Percentiles rank a stretch among this genome's conserved stretches.
phyloP scores from a whole-genome alignment of 2,329 filamentous ascomycete species.

The Macrophomina pseudophaseolina region DNA sequence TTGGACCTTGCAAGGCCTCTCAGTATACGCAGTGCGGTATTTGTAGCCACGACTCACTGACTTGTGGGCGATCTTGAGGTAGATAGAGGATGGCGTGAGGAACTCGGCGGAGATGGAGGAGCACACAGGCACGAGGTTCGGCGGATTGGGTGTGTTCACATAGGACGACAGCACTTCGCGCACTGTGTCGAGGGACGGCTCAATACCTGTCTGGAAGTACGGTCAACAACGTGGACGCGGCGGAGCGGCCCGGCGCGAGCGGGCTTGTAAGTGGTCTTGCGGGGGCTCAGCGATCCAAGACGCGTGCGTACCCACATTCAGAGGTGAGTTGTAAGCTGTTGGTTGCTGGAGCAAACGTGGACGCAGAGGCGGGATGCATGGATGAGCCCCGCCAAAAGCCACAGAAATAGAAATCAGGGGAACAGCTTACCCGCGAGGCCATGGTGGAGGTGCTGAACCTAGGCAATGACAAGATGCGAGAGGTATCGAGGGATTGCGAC shows the following conservation, averaged over 20 bases:
- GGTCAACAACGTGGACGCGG: constrained; percentile 9
- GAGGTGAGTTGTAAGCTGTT: neutral
- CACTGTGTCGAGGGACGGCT: constrained; percentile 67
- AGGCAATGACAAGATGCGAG: neutral
- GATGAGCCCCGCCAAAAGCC: neutral
- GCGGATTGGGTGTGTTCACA: constrained; percentile 59
- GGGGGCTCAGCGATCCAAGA: neutral
- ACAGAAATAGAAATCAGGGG: neutral
- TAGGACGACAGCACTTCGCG: constrained; percentile 60
- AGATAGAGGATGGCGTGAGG: constrained; percentile 91
- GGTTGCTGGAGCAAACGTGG: neutral
- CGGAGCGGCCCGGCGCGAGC: constrained; percentile 1
- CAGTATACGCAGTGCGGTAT: constrained; percentile 23
- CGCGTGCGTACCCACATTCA: neutral
- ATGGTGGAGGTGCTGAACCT: neutral
- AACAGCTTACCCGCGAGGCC: constrained; percentile 20
- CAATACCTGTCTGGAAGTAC: constrained; percentile 40
- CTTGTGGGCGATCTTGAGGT: constrained; percentile 84
- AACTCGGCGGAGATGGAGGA: constrained; percentile 89
- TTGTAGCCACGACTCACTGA: constrained; percentile 49
- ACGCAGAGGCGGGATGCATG: neutral
- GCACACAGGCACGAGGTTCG: constrained; percentile 82
- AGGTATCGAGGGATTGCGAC: neutral
- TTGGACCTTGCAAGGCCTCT: constrained; percentile 55
- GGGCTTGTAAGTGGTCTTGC: neutral